phyloP scores from a whole-genome alignment of 805 yeast genomes.

The Hanseniaspora thailandica region DNA sequence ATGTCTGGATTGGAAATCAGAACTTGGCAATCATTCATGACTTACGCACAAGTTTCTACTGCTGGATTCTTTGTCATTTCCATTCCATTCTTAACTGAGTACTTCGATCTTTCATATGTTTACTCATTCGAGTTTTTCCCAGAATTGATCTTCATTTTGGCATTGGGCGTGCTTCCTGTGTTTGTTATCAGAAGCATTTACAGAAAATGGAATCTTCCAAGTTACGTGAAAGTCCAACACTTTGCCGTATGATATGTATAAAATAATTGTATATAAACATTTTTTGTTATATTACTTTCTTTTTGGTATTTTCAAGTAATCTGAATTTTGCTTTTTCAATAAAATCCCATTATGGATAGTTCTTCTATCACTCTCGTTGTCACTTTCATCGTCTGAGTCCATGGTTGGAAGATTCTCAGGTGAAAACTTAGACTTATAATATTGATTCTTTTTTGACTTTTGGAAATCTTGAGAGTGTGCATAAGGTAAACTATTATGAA shows the following conservation, averaged over 20 bases:
- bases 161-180: slow-evolving; percentile 71
- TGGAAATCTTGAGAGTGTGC: slow-evolving; percentile 85
- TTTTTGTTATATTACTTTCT: not conserved
- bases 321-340: not conserved
- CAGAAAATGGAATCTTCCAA: slow-evolving; percentile 78
- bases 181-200: slow-evolving; percentile 73
- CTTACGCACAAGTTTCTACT: slow-evolving; percentile 60
- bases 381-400: not conserved
- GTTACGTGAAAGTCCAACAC: slow-evolving; percentile 92
- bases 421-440: slow-evolving; percentile 16
- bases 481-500: slow-evolving; percentile 48
- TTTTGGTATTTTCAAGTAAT: not conserved
- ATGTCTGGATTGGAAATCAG: slow-evolving; percentile 91
- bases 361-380: slow-evolving; percentile 9
- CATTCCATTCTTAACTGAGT: slow-evolving; percentile 77
- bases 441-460: slow-evolving; percentile 32
- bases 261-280: too few species aligned
- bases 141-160: slow-evolving; percentile 53
- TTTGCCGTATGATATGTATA: slow-evolving; percentile 28
- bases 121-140: slow-evolving; percentile 49
- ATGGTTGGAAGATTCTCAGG: not conserved
- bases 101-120: slow-evolving; percentile 62
- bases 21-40: slow-evolving; percentile 80
- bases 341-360: slow-evolving; percentile 7
- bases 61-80: slow-evolving; percentile 54